Evolutionary conservation across 208 protist genomes (phyloP), one percentile per base, ranked within the genome.

Genomic region (Trypanosoma scelopori): DNA sequence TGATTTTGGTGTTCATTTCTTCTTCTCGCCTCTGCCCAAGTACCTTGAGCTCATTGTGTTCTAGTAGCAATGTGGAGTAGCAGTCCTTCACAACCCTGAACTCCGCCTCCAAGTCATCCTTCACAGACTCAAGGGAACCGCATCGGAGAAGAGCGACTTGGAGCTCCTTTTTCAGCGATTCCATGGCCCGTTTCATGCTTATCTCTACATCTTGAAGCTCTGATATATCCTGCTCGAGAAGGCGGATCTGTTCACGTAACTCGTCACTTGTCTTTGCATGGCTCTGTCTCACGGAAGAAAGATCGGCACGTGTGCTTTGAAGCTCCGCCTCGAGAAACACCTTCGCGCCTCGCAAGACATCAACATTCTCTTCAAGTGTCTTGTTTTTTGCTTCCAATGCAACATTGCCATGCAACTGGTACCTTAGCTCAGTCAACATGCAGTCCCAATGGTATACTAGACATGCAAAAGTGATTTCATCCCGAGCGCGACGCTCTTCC

Each of bases 51-150:
- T 93, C 80, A 37, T 79, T 82, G 20, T 79, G 59, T 28, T 93
- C 87, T 20, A 82, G 48, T 3, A 93, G 72, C 35, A 84, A 27
- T 25, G 70, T 69, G 3, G 81, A 83, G 45, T 90, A 93, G 52
- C 72, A 84, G 32, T 91, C 84, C 28, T 88, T 84, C 18, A 90
- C 53, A 13, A 76, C 64, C 1, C 20, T 60, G 41, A 88, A 75
- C 67, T 91, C 79, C 27, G 75, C 68, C 22, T 83, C 58, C 4
- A 84, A 37, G 22, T 79, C 78, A 27, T 87, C 79, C 45, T 74
- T 72, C 22, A 16, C 7, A 23, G 25, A 48, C 42, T 65, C 50
- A 58, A 65, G 32, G 32, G 32, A 2, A 23, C 39, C 16, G 35
- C 42, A 32, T 32, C 30, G 22, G 7, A n/a, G n/a, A 22, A 25